These are phyloP conservation scores for Suillus clintonianus DNA, from an alignment of 768 basidiomycete genomes.

Conservation along the genomic window DNA sequence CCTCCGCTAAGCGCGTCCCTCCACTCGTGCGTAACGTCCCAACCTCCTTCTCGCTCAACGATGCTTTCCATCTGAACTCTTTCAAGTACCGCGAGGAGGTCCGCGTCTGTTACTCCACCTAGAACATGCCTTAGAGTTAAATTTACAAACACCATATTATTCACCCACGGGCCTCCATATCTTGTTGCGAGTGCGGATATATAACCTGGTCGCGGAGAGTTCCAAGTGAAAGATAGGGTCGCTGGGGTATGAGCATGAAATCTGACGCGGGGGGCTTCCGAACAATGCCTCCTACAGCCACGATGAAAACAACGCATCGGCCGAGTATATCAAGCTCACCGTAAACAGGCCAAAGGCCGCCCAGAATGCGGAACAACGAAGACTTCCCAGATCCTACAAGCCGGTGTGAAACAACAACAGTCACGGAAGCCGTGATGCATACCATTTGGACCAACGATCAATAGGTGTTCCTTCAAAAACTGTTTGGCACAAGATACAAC, in stretches of 20 bases:
- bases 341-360: slow-evolving; percentile 91
- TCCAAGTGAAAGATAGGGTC: slow-evolving; percentile 92
- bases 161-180: slow-evolving; percentile 76
- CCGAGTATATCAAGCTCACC: slow-evolving; percentile 20
- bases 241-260: slow-evolving; percentile 94
- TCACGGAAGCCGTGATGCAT: slow-evolving; percentile 5
- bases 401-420: neutral
- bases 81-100: slow-evolving; percentile 70
- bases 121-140: slow-evolving; percentile 11
- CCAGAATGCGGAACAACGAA: slow-evolving; percentile 92
- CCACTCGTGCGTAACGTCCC: slow-evolving; percentile 91
- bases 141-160: neutral
- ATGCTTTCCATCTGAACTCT: slow-evolving; percentile 84
- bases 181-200: slow-evolving; percentile 82
- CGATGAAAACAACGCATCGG: neutral
- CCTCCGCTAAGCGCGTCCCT: slow-evolving; percentile 91
- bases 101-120: slow-evolving; percentile 75
- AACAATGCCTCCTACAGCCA: slow-evolving; percentile 63
- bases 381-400: slow-evolving; percentile 80
- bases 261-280: slow-evolving; percentile 85
- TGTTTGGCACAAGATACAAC: slow-evolving; percentile 2
- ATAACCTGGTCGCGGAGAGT: slow-evolving; percentile 96
- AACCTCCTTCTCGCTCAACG: slow-evolving; percentile 95
- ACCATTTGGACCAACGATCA: slow-evolving; percentile 96
- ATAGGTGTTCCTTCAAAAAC: slow-evolving; percentile 71